A percentile compares a stretch with the other conserved stretches of the same genome.
These are phyloP conservation scores for Carallia brachiata DNA, from an alignment of 345 rosid species.

Conservation along the genomic window DNA sequence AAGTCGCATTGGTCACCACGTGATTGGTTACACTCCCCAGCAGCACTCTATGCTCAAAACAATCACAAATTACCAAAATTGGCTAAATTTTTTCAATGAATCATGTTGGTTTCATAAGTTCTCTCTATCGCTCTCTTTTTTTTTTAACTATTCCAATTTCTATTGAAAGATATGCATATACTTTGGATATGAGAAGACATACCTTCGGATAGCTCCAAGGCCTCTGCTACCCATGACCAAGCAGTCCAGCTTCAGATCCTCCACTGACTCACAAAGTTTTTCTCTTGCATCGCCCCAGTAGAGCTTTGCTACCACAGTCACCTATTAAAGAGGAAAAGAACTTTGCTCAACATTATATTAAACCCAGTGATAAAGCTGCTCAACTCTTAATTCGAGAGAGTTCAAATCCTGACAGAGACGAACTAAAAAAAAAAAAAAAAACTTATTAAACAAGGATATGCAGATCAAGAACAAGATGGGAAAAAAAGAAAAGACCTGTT, in stretches of 20 bases:
- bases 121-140: no score
- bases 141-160: no score
- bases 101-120: no score
- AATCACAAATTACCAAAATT: no score
- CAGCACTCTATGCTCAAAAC: conserved; percentile 7
- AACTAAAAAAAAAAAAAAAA: background rate
- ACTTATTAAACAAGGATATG: background rate
- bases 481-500: conserved; percentile 9
- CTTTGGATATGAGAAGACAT: background rate
- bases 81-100: no score
- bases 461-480: background rate
- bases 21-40: conserved; percentile 15
- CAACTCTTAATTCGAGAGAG: no score
- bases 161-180: no score
- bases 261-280: conserved; percentile 46
- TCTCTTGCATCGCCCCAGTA: conserved; percentile 66
- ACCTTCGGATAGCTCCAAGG: conserved; percentile 49
- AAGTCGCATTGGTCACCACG: conserved; percentile 1
- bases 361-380: background rate
- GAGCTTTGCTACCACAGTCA: conserved; percentile 44
- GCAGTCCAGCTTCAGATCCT: conserved; percentile 44
- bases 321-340: background rate
- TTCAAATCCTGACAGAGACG: no score
- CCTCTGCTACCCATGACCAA: conserved; percentile 60
- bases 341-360: no score